Evolutionary conservation across 108 stramenopile species (phyloP), one percentile per base, ranked within the genome.

Genomic region (Nannochloropsis gaditana): DNA sequence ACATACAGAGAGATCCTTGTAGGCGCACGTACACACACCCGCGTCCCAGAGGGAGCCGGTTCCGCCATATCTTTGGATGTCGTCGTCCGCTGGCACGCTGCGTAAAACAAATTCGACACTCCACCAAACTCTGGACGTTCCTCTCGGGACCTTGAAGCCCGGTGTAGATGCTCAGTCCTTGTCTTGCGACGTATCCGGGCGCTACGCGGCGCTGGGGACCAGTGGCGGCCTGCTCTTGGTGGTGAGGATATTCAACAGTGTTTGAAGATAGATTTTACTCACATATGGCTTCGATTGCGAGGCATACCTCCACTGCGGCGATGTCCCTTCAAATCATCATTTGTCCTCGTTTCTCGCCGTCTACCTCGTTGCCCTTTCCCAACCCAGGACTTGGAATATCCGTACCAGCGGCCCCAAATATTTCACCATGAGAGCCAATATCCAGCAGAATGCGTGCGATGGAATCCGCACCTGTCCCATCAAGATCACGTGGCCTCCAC

Each of bases 401-500:
- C 59, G 19, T 73, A 2, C 59, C 4, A 73, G n/a, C 59, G 59
- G 19, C 59, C 59, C 4, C 59, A 73, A 73, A 73, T 73, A 15
- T 4, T 73, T n/a, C 59, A 73, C 59, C 59, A 73, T 2, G 19
- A 73, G n/a, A 73, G 59, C 59, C 15, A 73, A n/a, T 73, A 15
- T n/a, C 59, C 59, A 15, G 59, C n/a, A 73, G 59, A 73, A n/a
- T 73, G 59, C 59, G 19, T 73, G 59, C 59, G 59, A n/a, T 73
- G 59, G 59, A 73, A 73, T 73, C 59, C 59, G 59, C 59, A 73
- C n/a, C 19, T 73, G 19, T 73, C 59, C 19, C 59, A 73, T 73
- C 59, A 73, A n/a, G 59, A 73, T n/a, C n/a, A 73, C 59, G 59
- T 73, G 59, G 59, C 59, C n/a, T 73, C 59, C 6, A 73, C 59